Evolutionary conservation across 495 filamentous ascomycete genomes (phyloP).

Genomic region (Penicillium samsonianum): DNA sequence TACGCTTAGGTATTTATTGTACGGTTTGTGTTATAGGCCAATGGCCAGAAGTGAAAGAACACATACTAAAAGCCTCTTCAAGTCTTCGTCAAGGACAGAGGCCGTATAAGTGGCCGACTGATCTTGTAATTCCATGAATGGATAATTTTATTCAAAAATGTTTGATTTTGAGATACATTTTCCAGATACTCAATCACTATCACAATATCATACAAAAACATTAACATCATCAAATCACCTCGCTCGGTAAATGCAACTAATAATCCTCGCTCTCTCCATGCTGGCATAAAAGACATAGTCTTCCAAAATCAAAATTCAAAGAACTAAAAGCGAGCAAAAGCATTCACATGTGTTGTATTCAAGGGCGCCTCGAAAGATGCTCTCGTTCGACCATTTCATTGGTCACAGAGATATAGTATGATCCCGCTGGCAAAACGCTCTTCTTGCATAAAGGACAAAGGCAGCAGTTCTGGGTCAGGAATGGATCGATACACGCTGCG

Average conservation of each 20-base stretch:
- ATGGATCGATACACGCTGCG: constrained; percentile 81
- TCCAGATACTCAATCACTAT: background rate
- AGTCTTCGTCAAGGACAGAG: too few species aligned
- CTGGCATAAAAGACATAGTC: background rate
- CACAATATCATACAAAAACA: background rate
- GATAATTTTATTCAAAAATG: background rate
- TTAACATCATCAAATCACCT: background rate
- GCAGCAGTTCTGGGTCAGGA: constrained; percentile 67
- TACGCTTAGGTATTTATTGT: background rate
- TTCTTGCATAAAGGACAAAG: constrained; percentile 89
- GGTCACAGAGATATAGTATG: constrained; percentile 68
- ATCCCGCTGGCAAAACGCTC: constrained; percentile 66
- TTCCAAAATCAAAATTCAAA: background rate
- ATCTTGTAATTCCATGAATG: background rate
- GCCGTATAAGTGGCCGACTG: background rate
- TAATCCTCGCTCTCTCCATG: background rate
- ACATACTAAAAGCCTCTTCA: background rate
- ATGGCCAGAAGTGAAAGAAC: background rate
- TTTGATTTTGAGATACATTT: background rate
- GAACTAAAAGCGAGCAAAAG: background rate
- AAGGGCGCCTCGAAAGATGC: constrained; percentile 34
- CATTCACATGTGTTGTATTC: background rate
- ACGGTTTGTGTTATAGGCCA: background rate
- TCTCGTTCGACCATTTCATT: constrained; percentile 81
- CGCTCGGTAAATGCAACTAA: constrained; percentile 4